Evolutionary conservation across 345 rosid species (phyloP), one percentile per base, ranked within the genome.

Genomic region (Eucalyptus camaldulensis): DNA sequence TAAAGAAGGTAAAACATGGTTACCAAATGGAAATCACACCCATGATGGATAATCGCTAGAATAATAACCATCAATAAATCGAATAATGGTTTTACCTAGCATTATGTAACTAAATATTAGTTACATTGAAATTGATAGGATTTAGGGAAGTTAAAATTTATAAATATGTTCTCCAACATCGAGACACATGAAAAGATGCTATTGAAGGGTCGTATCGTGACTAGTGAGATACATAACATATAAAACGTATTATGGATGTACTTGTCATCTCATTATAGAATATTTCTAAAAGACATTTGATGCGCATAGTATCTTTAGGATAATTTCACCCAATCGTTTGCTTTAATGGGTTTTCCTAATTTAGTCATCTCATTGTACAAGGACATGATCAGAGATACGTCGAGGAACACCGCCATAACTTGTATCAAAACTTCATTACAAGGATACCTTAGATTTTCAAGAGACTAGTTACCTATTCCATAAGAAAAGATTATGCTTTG

Each of bases 171-270:
- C 27, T n/a, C 13, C 45, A 8, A 69, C 24, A 33, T 69, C 4
- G 0, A 33, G 13, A 16, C 17, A 15, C 1, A 0, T 69, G 24
- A 0, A 33, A 33, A 69, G 2, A 67, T n/a, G 40, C 72, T n/a
- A 16, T n/a, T 67, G 10, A 15, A 69, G 13, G 0, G 0, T 69
- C 0, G 25, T 33, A 16, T 33, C 1, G 1, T 33, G 24, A 33
- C 44, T 69, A 3, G 17, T 16, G 8, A 67, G 21, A n/a, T 67
- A 19, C 1, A 19, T 33, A 10, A 19, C 40, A 72, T 9, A 33
- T 2, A 33, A 33, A 72, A 17, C 21, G 0, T 19, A 37, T 33
- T 33, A 72, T 33, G 13, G 13, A 69, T 17, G 13, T 5, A 21
- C 13, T 69, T 76, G 27, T 21, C 83, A 37, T 76, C 83, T 76